Evolutionary conservation across 768 basidiomycete species (phyloP).

Genomic region (Psilocybe cubensis): DNA sequence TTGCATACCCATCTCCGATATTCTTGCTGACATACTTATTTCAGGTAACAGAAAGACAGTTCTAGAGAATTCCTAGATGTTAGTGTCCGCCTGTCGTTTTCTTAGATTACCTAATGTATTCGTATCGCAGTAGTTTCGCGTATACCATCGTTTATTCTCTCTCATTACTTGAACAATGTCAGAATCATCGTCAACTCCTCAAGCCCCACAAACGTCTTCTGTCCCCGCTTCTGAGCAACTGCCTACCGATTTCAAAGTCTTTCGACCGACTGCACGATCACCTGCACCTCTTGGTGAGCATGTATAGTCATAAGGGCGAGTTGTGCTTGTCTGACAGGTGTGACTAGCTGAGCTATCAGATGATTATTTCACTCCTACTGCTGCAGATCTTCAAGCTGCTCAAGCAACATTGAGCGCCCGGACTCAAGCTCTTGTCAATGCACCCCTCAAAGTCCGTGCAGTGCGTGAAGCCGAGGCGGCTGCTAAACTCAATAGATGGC

Average conservation of each 20-base stretch:
- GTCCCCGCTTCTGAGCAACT: background rate
- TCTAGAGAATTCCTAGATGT: background rate
- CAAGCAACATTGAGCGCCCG: conserved; percentile 66
- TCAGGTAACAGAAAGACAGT: background rate
- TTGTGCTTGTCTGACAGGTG: conserved; percentile 13
- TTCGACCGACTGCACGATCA: conserved; percentile 24
- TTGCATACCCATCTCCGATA: conserved; percentile 5
- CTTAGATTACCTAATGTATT: conserved; percentile 25
- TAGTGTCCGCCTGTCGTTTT: background rate
- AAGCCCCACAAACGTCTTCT: background rate
- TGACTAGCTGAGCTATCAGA: conserved; percentile 61
- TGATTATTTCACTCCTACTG: conserved; percentile 72
- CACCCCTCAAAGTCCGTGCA: conserved; percentile 70
- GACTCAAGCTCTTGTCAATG: conserved; percentile 64
- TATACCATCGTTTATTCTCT: background rate
- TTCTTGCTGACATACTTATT: conserved; percentile 11
- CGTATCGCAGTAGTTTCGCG: conserved; percentile 4
- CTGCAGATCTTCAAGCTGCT: conserved; percentile 69
- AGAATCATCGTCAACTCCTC: conserved; percentile 1
- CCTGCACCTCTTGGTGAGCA: conserved; percentile 22
- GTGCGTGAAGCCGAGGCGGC: conserved; percentile 65
- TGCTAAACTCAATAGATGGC: conserved; percentile 70
- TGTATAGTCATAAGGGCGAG: background rate
- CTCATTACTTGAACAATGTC: conserved; percentile 5
- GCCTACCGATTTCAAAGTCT: conserved; percentile 31